These are phyloP conservation scores for Nakazawaea anatomiae DNA, from an alignment of 805 yeast genomes.

Conservation along the genomic window DNA sequence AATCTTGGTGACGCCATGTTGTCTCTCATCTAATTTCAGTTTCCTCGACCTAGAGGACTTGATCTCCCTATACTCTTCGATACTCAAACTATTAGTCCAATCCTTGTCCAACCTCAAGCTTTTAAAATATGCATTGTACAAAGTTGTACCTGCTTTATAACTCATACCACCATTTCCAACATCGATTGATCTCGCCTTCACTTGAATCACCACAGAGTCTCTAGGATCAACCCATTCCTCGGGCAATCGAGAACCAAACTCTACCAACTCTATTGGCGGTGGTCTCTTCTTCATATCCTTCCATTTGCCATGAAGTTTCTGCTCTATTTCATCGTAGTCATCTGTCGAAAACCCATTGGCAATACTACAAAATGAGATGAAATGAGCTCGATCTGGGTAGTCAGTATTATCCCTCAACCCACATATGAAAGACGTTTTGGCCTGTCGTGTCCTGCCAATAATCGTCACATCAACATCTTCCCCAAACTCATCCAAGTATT, in stretches of 20 bases:
- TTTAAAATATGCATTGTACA: conserved; percentile 72
- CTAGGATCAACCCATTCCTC: conserved; percentile 75
- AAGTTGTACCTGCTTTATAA: conserved; percentile 63
- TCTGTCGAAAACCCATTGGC: conserved; percentile 76
- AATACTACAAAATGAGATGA: conserved; percentile 66
- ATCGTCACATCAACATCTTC: conserved; percentile 77
- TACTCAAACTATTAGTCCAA: conserved; percentile 46
- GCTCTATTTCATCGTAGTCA: conserved; percentile 55
- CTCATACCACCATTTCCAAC: conserved; percentile 33
- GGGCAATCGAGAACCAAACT: conserved; percentile 60
- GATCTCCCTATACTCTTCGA: conserved; percentile 44
- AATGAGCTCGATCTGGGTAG: conserved; percentile 22
- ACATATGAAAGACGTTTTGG: conserved; percentile 68
- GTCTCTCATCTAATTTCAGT: conserved; percentile 15
- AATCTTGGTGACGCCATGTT: conserved; percentile 22
- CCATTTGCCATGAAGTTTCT: conserved; percentile 61
- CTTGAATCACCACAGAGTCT: conserved; percentile 73
- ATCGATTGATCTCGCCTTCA: conserved; percentile 74
- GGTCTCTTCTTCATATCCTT: conserved; percentile 27
- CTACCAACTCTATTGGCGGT: conserved; percentile 37
- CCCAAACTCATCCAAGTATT: conserved; percentile 79
- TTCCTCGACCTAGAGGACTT: conserved; percentile 17
- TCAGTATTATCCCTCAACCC: conserved; percentile 47
- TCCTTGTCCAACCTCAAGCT: conserved; percentile 64
- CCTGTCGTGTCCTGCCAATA: conserved; percentile 72